A percentile compares a stretch with the other conserved stretches of the same genome.
Conservation (phyloP, 2,329 filamentous ascomycete species). For the Pseudocercospora cruenta region DNA sequence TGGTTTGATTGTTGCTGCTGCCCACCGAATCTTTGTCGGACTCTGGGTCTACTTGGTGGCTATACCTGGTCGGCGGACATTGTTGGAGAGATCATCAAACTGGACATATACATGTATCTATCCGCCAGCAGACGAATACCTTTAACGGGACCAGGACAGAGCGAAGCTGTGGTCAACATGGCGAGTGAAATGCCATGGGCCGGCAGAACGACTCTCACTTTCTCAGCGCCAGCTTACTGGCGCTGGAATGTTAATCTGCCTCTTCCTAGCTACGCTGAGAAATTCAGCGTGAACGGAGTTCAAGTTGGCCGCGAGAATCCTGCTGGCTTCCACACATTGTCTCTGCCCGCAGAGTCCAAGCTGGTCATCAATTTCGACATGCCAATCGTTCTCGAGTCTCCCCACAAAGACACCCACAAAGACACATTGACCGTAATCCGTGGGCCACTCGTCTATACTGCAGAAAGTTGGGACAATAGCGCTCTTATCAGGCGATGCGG, state of each 20-base stretch:
- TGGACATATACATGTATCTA: constrained; percentile 7
- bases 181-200: constrained; percentile 5
- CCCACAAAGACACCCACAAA: constrained; percentile 5
- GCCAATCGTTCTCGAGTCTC: constrained; percentile 3
- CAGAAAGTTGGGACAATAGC: constrained; percentile 9
- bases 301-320: not conserved
- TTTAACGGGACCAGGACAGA: not conserved
- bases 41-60: not conserved
- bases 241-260: constrained; percentile 6
- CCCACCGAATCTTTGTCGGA: constrained; percentile 11
- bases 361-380: constrained; percentile 6
- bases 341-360: not conserved
- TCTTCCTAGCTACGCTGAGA: constrained; percentile 1
- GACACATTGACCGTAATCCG: constrained; percentile 8
- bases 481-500: not conserved
- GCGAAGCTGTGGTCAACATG: not conserved
- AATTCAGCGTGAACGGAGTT: constrained; percentile 7
- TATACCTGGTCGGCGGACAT: constrained; percentile 12
- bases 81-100: not conserved
- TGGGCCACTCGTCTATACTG: constrained; percentile 7
- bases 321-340: constrained; percentile 1
- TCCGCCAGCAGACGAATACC: not conserved
- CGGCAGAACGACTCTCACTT: not conserved
- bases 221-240: constrained; percentile 6
- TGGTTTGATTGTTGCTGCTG: constrained; percentile 12